phyloP scores from a whole-genome alignment of 2,329 filamentous ascomycete genomes.

The Colletotrichum kahawae region DNA sequence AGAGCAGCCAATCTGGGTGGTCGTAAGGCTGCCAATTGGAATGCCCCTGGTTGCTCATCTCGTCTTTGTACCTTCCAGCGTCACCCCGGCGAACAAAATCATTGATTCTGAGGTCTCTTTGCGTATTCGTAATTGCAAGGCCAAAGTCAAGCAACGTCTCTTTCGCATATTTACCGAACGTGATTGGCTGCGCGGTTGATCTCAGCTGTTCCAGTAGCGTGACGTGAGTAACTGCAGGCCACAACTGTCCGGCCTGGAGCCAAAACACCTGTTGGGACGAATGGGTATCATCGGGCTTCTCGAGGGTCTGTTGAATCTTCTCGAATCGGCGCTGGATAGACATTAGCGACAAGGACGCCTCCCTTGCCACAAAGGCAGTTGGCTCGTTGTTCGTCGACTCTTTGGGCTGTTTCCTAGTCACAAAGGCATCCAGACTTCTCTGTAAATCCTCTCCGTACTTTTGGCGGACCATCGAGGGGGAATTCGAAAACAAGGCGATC shows the following conservation, averaged over 20 bases:
- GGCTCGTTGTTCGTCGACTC: neutral
- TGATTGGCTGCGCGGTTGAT: conserved; percentile 26
- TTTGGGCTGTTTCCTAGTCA: neutral
- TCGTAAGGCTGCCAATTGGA: conserved; percentile 60
- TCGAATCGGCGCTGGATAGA: neutral
- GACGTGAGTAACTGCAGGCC: conserved; percentile 47
- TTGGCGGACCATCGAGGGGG: conserved; percentile 36
- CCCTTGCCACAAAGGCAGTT: neutral
- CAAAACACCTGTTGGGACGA: conserved; percentile 35
- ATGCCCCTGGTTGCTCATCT: conserved; percentile 55
- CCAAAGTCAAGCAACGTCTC: conserved; percentile 48
- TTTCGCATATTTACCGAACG: conserved; percentile 40
- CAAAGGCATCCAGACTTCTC: conserved; percentile 31
- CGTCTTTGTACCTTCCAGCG: conserved; percentile 39
- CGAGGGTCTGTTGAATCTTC: neutral
- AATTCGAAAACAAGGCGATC: conserved; percentile 30
- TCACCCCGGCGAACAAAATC: conserved; percentile 31
- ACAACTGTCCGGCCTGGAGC: conserved; percentile 46
- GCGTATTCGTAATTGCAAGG: conserved; percentile 45
- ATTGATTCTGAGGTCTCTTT: conserved; percentile 48
- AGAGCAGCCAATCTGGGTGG: conserved; percentile 66
- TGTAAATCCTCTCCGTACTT: conserved; percentile 38
- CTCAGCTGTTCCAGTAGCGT: conserved; percentile 54
- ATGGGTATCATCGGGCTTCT: neutral
- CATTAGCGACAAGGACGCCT: neutral